Evolutionary conservation across 1,284 basidiomycete species (phyloP).

Genomic region (Rhodotorula mucilaginosa): DNA sequence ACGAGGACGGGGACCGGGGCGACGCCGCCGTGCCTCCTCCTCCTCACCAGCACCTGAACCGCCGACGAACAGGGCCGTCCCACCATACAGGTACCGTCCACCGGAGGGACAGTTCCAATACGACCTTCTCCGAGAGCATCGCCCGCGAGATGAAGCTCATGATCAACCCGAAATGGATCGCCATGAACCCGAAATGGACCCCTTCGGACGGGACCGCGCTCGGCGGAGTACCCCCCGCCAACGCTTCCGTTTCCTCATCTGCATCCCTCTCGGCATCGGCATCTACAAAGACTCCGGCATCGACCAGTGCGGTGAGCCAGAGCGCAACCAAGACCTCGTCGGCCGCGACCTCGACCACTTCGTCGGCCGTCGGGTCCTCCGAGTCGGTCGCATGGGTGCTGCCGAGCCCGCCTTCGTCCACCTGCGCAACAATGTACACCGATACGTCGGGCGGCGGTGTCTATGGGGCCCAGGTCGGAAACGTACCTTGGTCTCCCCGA

Average conservation of each 20-base stretch:
- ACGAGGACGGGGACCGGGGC: not conserved
- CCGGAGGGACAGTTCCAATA: not conserved
- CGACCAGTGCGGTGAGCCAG: not conserved
- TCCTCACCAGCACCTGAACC: not conserved
- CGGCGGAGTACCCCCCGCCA: no score
- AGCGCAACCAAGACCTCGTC: not conserved
- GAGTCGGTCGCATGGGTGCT: slow-evolving; percentile 6
- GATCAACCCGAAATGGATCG: slow-evolving; percentile 22
- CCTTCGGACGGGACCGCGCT: not conserved
- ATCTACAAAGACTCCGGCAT: not conserved
- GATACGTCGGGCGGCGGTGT: slow-evolving; percentile 25
- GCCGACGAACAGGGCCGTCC: not conserved
- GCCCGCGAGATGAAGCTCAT: not conserved
- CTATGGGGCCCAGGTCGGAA: slow-evolving; percentile 29
- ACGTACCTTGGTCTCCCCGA: slow-evolving; percentile 13
- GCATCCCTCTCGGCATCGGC: no score
- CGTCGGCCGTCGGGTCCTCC: slow-evolving; percentile 2
- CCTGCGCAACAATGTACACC: slow-evolving; percentile 26
- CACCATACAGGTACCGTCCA: not conserved
- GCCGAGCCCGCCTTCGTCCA: slow-evolving; percentile 17
- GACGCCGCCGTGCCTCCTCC: no score
- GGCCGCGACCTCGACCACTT: not conserved
- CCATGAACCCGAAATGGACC: slow-evolving; percentile 16
- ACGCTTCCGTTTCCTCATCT: no score
- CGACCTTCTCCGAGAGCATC: not conserved